A percentile compares a stretch with the other conserved stretches of the same genome.
Evolutionary conservation across 371 early-diverging fungal genomes (phyloP).

Genomic region (Rhizopus stolonifer): DNA sequence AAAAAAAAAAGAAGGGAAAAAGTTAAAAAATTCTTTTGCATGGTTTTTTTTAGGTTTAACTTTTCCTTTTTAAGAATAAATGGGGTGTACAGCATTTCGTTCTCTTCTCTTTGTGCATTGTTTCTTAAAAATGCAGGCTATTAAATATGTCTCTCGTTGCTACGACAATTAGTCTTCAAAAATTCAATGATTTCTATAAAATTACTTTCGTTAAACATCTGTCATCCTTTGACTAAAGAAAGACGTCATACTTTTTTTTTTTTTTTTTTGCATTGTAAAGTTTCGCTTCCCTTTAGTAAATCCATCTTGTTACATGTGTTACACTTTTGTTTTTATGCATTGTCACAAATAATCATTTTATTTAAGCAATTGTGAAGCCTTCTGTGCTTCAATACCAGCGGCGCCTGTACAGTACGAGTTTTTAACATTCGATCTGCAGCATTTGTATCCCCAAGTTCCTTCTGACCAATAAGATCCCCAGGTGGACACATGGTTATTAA

Average conservation of each 20-base stretch:
- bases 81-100: background rate
- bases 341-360: slow-evolving; percentile 5
- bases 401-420: slow-evolving; percentile 84
- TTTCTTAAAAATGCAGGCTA: too few species aligned
- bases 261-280: too few species aligned
- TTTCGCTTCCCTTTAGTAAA: too few species aligned
- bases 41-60: slow-evolving; percentile 1
- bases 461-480: slow-evolving; percentile 97
- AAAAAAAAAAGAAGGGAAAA: slow-evolving; percentile 2
- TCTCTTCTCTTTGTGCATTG: too few species aligned
- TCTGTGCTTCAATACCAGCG: slow-evolving; percentile 75
- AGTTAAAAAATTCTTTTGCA: background rate
- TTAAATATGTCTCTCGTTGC: too few species aligned
- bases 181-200: background rate
- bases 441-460: slow-evolving; percentile 95
- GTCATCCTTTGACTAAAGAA: too few species aligned
- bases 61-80: slow-evolving; percentile 3
- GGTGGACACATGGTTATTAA: slow-evolving; percentile 83
- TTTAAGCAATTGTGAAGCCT: slow-evolving; percentile 31
- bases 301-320: too few species aligned
- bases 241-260: too few species aligned
- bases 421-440: slow-evolving; percentile 78
- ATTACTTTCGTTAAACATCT: too few species aligned
- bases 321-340: background rate
- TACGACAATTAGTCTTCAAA: too few species aligned